Base-by-base conservation (phyloP, 2,329 filamentous ascomycete species). In the Cladobotryum mycophilum region DNA sequence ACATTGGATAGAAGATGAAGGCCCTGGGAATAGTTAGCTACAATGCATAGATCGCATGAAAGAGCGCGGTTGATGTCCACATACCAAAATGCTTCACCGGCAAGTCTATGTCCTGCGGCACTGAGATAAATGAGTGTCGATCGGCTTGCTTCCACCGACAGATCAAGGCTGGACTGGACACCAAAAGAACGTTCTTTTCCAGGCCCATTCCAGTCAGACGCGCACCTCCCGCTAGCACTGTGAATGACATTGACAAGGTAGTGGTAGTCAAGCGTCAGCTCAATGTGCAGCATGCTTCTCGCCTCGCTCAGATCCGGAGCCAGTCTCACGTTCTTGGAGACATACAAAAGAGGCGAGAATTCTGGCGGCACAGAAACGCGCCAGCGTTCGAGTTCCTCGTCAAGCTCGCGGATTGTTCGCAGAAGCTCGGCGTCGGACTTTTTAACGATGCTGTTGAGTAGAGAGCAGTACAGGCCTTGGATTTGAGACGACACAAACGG, bases 301-400 rank as follows among this genome's bases (percentile, higher is more conserved):
- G 68, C 64, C 5, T 55, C 41, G 6, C 50, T 56, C 13, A 61
- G 55, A 3, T 61, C 51, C 51, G 36, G 25, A 4, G 66, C 60
- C 7, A 67, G 58, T 1, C 66, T 65, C 14, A 51, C 52, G 6
- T 56, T 54, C 5, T 57, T 57, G 1, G 54, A 50, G 7, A 75
- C 69, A 0, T 75, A 73, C 8, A 82, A 61, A 0, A 67, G 70
- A 0, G 79, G 79, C 2, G 77, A 67, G 49, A 68, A 74, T 6
- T 66, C 56, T 1, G 59, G 56, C 0, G 75, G 73, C 0, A 82
- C 58, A 0, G 76, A 76, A 1, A 72, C 56, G 1, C 80, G 69
- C 79, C 79, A 82, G 12, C 61, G 60, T 43, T 82, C 79, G 1
- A 82, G 64, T 30, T 80, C 76, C 18, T 78, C 74, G 51, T 82